Percentiles rank a stretch among this genome's conserved stretches.
phyloP scores from a whole-genome alignment of 768 basidiomycete species.

The Tylopilus vinaceipallidus region DNA sequence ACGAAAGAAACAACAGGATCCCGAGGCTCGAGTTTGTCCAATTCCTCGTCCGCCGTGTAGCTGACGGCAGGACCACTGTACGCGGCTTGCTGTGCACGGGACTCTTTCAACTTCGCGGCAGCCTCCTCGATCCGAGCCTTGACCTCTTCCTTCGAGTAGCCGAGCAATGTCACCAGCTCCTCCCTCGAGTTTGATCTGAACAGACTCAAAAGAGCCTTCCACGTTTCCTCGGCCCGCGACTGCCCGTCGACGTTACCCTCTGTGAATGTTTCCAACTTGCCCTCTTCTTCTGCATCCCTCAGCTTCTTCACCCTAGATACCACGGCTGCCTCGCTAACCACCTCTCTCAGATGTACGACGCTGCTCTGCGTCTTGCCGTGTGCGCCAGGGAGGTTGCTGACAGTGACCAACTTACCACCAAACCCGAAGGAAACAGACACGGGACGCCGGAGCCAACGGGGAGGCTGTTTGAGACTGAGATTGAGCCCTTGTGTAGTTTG shows the following conservation, averaged over 20 bases:
- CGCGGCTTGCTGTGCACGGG: slow-evolving; percentile 24
- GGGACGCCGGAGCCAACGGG: slow-evolving; percentile 92
- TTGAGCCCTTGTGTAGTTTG: slow-evolving; percentile 47
- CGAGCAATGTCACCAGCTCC: slow-evolving; percentile 85
- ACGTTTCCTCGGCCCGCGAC: slow-evolving; percentile 51
- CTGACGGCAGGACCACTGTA: slow-evolving; percentile 30
- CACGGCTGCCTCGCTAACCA: slow-evolving; percentile 73
- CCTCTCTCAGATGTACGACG: slow-evolving; percentile 72
- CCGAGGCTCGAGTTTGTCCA: slow-evolving; percentile 47
- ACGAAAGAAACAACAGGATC: slow-evolving; percentile 84
- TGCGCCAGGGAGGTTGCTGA: slow-evolving; percentile 70
- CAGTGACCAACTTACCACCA: slow-evolving; percentile 81
- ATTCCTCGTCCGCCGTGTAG: slow-evolving; percentile 38
- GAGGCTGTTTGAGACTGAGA: slow-evolving; percentile 89
- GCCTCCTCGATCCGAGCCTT: slow-evolving; percentile 78
- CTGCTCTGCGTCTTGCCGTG: slow-evolving; percentile 83
- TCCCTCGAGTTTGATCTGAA: slow-evolving; percentile 89
- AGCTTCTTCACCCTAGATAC: slow-evolving; percentile 73
- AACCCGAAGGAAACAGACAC: slow-evolving; percentile 84
- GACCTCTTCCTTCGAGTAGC: slow-evolving; percentile 89
- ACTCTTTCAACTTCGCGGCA: slow-evolving; percentile 65
- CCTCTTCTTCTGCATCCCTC: slow-evolving; percentile 56
- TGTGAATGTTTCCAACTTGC: slow-evolving; percentile 65
- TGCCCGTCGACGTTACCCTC: slow-evolving; percentile 42
- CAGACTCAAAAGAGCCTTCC: slow-evolving; percentile 86